phyloP scores from a whole-genome alignment of 345 rosid species.

The Nasturtium officinale region DNA sequence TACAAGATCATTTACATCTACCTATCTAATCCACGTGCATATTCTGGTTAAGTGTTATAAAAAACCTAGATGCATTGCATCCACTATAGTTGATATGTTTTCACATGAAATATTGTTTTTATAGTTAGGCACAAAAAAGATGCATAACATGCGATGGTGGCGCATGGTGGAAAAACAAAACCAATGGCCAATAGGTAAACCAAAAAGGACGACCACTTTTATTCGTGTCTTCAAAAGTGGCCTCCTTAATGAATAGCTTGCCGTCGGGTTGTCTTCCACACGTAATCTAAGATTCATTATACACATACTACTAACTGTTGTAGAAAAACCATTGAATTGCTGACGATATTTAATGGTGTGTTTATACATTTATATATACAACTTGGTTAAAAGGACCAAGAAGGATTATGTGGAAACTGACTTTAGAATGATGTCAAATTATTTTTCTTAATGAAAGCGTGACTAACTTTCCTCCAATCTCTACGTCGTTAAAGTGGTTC shows the following conservation, averaged over 20 bases:
- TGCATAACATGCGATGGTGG: conserved; percentile 12
- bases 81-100: not conserved
- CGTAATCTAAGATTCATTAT: not conserved
- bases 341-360: conserved; percentile 17
- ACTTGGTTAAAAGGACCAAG: conserved; percentile 33
- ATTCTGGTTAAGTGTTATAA: not conserved
- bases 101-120: not conserved
- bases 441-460: conserved; percentile 25
- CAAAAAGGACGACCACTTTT: conserved; percentile 40
- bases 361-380: conserved; percentile 5
- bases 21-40: not conserved
- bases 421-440: conserved; percentile 43
- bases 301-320: conserved; percentile 9
- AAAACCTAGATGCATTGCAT: not conserved
- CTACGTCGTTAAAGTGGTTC: conserved; percentile 37
- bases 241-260: conserved; percentile 41
- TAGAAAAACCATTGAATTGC: not conserved
- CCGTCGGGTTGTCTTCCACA: conserved; percentile 45
- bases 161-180: conserved; percentile 23
- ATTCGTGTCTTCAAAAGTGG: conserved; percentile 41
- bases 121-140: not conserved
- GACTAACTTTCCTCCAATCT: conserved; percentile 28
- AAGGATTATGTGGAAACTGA: conserved; percentile 38
- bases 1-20: not conserved
- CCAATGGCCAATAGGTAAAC: conserved; percentile 11